A percentile compares a stretch with the other conserved stretches of the same genome.
Conservation (phyloP, 2,329 filamentous ascomycete species). For the Akanthomyces dipterigenus region DNA sequence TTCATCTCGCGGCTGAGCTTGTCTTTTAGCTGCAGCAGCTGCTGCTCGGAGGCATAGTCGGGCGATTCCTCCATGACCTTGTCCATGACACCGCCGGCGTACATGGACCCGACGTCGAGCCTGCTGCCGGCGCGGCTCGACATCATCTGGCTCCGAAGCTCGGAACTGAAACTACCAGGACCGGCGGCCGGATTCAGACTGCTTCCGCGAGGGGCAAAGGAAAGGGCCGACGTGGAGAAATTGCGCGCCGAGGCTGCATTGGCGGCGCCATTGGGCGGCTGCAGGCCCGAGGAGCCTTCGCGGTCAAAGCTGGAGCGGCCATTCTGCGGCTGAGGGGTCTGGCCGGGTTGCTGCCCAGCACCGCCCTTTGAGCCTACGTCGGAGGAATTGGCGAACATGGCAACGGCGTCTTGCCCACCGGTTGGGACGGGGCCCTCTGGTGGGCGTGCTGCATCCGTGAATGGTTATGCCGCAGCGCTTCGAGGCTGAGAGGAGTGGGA, state of each 20-base stretch:
- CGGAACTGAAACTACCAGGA: slow-evolving; percentile 83
- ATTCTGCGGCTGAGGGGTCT: slow-evolving; percentile 28
- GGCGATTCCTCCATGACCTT: slow-evolving; percentile 54
- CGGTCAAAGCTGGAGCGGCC: slow-evolving; percentile 46
- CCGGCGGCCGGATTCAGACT: slow-evolving; percentile 65
- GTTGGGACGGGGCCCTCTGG: slow-evolving; percentile 31
- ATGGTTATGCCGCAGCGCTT: slow-evolving; percentile 1
- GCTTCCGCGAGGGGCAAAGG: slow-evolving; percentile 59
- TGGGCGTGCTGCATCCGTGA: slow-evolving; percentile 31
- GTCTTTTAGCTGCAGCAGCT: slow-evolving; percentile 69
- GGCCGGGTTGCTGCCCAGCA: slow-evolving; percentile 23
- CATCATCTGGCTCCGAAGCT: slow-evolving; percentile 68
- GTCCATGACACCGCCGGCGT: slow-evolving; percentile 39
- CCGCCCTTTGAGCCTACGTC: slow-evolving; percentile 15
- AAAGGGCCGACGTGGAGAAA: slow-evolving; percentile 47
- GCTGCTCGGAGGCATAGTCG: slow-evolving; percentile 57
- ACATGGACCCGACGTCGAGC: slow-evolving; percentile 28
- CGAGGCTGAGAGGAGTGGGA: slow-evolving; percentile 14
- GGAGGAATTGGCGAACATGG: slow-evolving; percentile 28
- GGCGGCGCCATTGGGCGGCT: slow-evolving; percentile 39
- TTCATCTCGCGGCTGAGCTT: slow-evolving; percentile 92
- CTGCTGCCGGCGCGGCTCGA: slow-evolving; percentile 32
- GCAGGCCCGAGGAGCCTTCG: slow-evolving; percentile 40
- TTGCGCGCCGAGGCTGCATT: slow-evolving; percentile 30
- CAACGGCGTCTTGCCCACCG: slow-evolving; percentile 29